phyloP scores from a whole-genome alignment of 305 asterid species.

The Rubia peregrina region DNA sequence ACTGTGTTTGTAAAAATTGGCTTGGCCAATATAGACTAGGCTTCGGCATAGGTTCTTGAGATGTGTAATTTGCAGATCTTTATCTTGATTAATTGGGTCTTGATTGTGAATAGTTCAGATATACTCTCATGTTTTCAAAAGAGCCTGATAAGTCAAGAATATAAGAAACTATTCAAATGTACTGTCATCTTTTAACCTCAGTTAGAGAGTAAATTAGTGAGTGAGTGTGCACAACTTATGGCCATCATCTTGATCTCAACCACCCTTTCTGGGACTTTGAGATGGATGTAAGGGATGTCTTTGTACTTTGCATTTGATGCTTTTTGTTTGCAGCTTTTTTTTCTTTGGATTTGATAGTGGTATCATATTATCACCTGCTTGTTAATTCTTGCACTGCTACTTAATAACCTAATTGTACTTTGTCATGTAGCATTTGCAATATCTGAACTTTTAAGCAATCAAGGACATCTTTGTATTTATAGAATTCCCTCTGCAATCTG shows the following conservation, averaged over 20 bases:
- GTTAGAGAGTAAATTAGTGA: conserved; percentile 5
- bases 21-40: neutral
- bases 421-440: neutral
- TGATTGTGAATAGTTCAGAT: conserved; percentile 2
- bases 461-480: neutral
- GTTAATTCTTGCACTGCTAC: neutral
- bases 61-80: neutral
- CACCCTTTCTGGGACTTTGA: neutral
- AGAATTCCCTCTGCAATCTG: neutral
- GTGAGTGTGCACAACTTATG: neutral
- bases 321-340: neutral
- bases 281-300: neutral
- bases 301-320: neutral
- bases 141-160: conserved; percentile 4
- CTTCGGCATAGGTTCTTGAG: neutral
- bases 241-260: neutral
- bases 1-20: neutral
- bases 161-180: neutral
- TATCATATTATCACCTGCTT: neutral
- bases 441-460: neutral
- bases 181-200: neutral
- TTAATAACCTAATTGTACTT: neutral
- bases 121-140: neutral
- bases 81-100: neutral
- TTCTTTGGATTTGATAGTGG: neutral